Evolutionary conservation across 352 stramenopile genomes (phyloP), one percentile per base, ranked within the genome.

Genomic region (Globisporangium sylvaticum): DNA sequence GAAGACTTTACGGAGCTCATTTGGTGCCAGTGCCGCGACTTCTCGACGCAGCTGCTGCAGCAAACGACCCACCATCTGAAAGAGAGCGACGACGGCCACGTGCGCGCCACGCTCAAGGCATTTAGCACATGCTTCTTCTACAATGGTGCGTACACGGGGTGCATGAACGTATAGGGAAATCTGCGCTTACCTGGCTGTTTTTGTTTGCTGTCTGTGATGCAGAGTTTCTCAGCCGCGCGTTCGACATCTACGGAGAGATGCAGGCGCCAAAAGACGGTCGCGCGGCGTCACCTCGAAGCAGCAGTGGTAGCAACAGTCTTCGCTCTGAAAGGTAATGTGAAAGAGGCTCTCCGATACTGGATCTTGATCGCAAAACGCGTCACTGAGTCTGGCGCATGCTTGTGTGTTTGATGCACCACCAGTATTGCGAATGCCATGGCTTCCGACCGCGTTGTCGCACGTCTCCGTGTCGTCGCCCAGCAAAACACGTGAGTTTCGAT

Each of bases 1-100:
- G 82, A 79, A 20, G 80, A 90, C 68, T 89, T 90, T 61, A 77
- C 62, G 0, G 80, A 90, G 62, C 73, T 90, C 64, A 37, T 90
- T 4, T 77, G 66, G 78, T 82, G 73, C 32, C 79, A 88, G 34
- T 90, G 80, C 65, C 73, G 73, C 46, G 79, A 90, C 62, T 65
- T 90, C 22, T 77, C 82, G 5, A 48, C 20, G 4, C 64, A 77
- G 27, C 53, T 87, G 31, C 64, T 90, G 52, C 66, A 73, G 24
- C 80, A 84, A 32, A 70, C 77, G 37, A 72, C 73, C 2, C 76
- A 66, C 12, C 81, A 90, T 64, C 31, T 89, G 15, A 59, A 65
- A 2, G 70, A 78, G 39, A 65, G 62, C 18, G 71, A 83, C 1
- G 75, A 81, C n/a, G 72, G 70, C 2, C 58, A 70, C 2, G 54